Conservation (phyloP, 139 green algal genomes). For the Micromonas pusilla region DNA sequence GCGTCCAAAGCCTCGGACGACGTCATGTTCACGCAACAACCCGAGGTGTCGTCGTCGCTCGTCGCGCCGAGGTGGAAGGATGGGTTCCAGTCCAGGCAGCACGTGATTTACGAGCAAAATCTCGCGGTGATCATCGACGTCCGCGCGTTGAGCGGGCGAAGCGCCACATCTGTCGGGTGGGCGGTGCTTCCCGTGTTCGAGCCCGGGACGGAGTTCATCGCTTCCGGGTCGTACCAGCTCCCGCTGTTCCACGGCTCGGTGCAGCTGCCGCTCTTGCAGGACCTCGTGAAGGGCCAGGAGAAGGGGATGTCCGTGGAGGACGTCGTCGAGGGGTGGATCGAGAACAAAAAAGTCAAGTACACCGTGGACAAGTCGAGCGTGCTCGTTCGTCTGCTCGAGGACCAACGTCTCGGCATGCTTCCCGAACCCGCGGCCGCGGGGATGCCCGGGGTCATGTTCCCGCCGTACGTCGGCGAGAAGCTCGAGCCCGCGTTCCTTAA, state of each 20-base stretch:
- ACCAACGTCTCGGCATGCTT: neutral
- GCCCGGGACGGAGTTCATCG: conserved; percentile 43
- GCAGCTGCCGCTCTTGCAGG: conserved; percentile 33
- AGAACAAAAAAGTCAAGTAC: conserved; percentile 17
- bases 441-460: neutral
- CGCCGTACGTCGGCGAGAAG: neutral
- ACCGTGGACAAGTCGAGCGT: neutral
- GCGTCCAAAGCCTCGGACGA: conserved; percentile 32
- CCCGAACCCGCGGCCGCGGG: neutral
- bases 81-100: conserved; percentile 49
- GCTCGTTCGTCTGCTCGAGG: neutral
- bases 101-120: conserved; percentile 45
- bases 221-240: conserved; percentile 51
- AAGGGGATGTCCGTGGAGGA: conserved; percentile 7
- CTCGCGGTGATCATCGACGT: conserved; percentile 54
- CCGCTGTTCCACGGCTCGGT: conserved; percentile 50
- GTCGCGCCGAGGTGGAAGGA: conserved; percentile 49
- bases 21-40: conserved; percentile 50
- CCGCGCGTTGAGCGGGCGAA: conserved; percentile 33
- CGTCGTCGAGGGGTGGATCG: conserved; percentile 28
- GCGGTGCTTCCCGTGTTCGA: conserved; percentile 55
- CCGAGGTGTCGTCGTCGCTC: conserved; percentile 51
- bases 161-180: conserved; percentile 49
- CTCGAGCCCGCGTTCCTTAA: neutral
- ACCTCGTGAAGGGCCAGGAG: conserved; percentile 30